phyloP scores from a whole-genome alignment of 169 alveolate species.

The Theileria parva region DNA sequence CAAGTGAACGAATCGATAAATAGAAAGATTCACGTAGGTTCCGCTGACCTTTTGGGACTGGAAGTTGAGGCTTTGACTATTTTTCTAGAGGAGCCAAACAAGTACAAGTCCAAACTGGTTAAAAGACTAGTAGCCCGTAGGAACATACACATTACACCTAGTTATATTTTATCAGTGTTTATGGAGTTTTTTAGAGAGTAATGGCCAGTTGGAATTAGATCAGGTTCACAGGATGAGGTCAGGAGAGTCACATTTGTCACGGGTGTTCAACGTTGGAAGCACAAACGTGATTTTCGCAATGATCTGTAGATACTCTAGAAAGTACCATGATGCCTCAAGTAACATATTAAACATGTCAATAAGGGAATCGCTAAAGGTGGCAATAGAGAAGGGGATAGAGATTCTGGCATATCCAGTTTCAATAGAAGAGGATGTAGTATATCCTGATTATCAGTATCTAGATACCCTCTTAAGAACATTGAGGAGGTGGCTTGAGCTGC shows the following conservation, averaged over 20 bases:
- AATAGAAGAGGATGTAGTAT: constrained; percentile 32
- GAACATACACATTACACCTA: not conserved
- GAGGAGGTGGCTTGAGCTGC: constrained; percentile 59
- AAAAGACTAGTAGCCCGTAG: constrained; percentile 37
- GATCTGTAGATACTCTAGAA: constrained; percentile 40
- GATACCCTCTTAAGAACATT: constrained; percentile 42
- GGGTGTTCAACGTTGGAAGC: constrained; percentile 56
- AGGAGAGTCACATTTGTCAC: constrained; percentile 38
- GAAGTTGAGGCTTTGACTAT: constrained; percentile 58
- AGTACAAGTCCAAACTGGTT: constrained; percentile 23
- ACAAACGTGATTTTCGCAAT: constrained; percentile 42
- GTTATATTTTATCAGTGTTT: not conserved
- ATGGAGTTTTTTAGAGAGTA: constrained; percentile 30
- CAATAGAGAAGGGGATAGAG: constrained; percentile 49
- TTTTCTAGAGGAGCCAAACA: constrained; percentile 48
- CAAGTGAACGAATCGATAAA: constrained; percentile 30
- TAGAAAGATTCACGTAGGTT: constrained; percentile 45
- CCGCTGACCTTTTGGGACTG: constrained; percentile 35
- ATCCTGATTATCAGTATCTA: constrained; percentile 34
- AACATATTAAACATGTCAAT: constrained; percentile 50
- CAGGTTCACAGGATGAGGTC: constrained; percentile 36
- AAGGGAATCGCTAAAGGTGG: constrained; percentile 37
- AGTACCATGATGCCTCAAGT: constrained; percentile 64
- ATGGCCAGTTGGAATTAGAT: constrained; percentile 22
- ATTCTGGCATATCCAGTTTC: constrained; percentile 36